A percentile compares a stretch with the other conserved stretches of the same genome.
phyloP scores from a whole-genome alignment of 345 rosid species.

The Populus ilicifolia region DNA sequence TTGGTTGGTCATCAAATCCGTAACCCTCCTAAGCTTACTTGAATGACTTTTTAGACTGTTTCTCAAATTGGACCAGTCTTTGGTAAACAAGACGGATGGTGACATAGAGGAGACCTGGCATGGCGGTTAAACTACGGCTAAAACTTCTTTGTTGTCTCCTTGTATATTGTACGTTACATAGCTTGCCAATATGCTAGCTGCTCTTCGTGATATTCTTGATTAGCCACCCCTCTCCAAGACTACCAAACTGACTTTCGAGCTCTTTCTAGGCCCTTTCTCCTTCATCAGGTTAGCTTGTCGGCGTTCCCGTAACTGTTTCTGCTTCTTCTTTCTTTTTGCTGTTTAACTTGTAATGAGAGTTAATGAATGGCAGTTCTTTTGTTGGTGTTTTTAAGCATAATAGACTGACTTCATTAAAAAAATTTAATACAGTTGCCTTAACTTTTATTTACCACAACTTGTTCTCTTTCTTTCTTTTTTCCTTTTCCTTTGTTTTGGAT shows the following conservation, averaged over 20 bases:
- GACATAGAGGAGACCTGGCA: not conserved
- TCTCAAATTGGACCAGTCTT: constrained; percentile 1
- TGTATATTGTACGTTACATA: not conserved
- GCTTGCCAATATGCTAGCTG: not conserved
- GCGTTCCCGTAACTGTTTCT: not conserved
- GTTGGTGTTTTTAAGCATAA: not conserved
- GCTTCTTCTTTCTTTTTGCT: not conserved
- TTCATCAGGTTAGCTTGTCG: not conserved
- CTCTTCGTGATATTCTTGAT: not conserved
- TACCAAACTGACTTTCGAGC: not conserved
- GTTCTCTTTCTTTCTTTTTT: not conserved
- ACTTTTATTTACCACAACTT: not conserved
- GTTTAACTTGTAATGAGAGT: not conserved
- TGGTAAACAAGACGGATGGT: not conserved
- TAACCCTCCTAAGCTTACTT: not conserved
- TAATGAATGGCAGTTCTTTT: not conserved
- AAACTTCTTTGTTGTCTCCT: not conserved
- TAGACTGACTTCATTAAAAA: not conserved
- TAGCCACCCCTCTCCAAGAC: constrained; percentile 1
- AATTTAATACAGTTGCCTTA: not conserved
- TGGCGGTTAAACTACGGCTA: constrained; percentile 5
- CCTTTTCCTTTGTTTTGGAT: not conserved
- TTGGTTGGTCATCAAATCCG: constrained; percentile 1
- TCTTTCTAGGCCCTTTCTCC: not conserved
- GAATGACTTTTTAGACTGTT: not conserved